A percentile compares a stretch with the other conserved stretches of the same genome.
Conservation (phyloP, 2,329 filamentous ascomycete genomes). For the Sclerotinia trifoliorum region DNA sequence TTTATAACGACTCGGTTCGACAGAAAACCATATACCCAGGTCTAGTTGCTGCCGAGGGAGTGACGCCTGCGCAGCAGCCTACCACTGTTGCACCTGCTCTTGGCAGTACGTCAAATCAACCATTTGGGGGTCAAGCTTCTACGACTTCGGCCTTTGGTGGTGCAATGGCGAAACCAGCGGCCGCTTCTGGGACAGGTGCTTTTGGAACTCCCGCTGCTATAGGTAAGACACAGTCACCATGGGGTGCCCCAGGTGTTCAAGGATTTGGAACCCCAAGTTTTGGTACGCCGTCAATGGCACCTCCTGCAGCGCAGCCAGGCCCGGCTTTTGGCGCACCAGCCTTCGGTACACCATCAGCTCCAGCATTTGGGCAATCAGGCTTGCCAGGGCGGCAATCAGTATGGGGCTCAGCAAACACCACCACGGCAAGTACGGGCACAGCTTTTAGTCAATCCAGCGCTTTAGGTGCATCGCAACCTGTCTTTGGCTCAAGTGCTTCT, state of each 20-base stretch:
- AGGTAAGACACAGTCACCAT: constrained; percentile 21
- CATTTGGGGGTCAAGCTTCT: constrained; percentile 21
- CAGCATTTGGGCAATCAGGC: constrained; percentile 40
- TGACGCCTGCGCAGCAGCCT: constrained; percentile 32
- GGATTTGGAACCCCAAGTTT: constrained; percentile 51
- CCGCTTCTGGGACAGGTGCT: constrained; percentile 37
- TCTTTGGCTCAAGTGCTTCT: constrained; percentile 38
- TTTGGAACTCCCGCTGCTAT: constrained; percentile 39
- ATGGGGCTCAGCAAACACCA: constrained; percentile 47
- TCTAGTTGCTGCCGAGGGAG: constrained; percentile 49
- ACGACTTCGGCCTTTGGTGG: constrained; percentile 41
- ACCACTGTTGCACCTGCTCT: constrained; percentile 34
- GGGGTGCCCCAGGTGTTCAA: constrained; percentile 41
- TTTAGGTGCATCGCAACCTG: constrained; percentile 42
- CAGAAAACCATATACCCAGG: constrained; percentile 71
- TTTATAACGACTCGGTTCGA: constrained; percentile 84
- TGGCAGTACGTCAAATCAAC: constrained; percentile 28
- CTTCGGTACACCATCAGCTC: constrained; percentile 43
- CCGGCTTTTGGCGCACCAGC: constrained; percentile 53
- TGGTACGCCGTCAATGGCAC: constrained; percentile 31
- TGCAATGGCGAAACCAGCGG: constrained; percentile 30
- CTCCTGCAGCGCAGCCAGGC: constrained; percentile 33
- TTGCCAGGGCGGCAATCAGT: constrained; percentile 52
- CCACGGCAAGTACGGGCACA: constrained; percentile 36
- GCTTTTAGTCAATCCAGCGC: constrained; percentile 58